These are phyloP conservation scores for Tetracladium setigerum DNA, from an alignment of 495 filamentous ascomycete genomes.

Conservation along the genomic window DNA sequence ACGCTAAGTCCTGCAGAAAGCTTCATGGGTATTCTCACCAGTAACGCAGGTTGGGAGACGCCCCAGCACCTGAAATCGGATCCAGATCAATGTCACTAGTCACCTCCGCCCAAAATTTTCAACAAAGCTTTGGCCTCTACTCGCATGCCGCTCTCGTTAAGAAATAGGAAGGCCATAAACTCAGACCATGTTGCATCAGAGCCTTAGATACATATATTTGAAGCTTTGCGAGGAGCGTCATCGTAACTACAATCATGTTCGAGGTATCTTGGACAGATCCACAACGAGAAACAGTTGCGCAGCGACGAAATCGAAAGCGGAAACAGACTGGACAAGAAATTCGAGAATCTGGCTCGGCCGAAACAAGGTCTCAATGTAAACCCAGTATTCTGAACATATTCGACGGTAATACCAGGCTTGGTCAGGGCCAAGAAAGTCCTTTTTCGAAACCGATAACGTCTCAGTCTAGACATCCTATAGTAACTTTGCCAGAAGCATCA, in stretches of 20 bases:
- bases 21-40: too few relatives aligned
- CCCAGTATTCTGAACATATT: conserved; percentile 12
- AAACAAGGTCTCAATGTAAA: conserved; percentile 2
- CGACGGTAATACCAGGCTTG: neutral
- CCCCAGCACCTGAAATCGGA: too few relatives aligned
- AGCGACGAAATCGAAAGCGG: conserved; percentile 22
- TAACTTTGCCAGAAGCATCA: conserved; percentile 5
- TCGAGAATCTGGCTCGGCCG: conserved; percentile 8
- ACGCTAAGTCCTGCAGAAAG: too few relatives aligned
- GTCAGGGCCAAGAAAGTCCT: neutral
- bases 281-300: conserved; percentile 34
- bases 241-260: conserved; percentile 32
- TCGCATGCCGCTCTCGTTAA: too few relatives aligned
- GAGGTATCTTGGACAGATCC: conserved; percentile 44
- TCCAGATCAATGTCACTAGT: too few relatives aligned
- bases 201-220: too few relatives aligned
- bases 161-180: too few relatives aligned
- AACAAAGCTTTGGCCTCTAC: too few relatives aligned
- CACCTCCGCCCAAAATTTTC: too few relatives aligned
- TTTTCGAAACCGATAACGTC: neutral
- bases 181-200: too few relatives aligned
- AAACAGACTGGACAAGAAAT: neutral
- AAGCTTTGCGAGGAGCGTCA: too few relatives aligned
- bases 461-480: neutral
- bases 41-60: too few relatives aligned